phyloP scores from a whole-genome alignment of 176 grass and related monocot genomes.

The Carex littledalei region DNA sequence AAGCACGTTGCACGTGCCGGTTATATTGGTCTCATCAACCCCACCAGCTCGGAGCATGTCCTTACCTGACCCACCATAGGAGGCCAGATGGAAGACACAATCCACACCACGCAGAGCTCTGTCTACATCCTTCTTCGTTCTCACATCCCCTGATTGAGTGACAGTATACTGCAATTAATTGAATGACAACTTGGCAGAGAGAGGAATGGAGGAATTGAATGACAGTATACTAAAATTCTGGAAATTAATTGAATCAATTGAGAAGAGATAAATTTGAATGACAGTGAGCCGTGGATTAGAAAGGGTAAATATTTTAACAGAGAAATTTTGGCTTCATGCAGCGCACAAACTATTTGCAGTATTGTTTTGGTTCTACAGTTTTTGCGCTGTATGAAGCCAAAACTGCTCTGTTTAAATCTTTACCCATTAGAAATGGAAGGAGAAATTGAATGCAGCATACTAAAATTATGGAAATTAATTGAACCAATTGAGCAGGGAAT shows the following conservation, averaged over 20 bases:
- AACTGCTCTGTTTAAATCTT: no score
- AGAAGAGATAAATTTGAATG: no score
- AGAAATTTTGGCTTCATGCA: no score
- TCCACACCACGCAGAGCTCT: conserved; percentile 39
- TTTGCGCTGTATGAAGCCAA: no score
- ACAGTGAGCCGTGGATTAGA: no score
- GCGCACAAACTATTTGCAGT: no score
- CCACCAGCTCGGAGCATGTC: conserved; percentile 66
- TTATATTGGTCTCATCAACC: conserved; percentile 57
- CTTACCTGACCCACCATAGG: conserved; percentile 84
- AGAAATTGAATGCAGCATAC: background rate
- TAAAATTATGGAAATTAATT: background rate
- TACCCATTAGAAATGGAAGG: no score
- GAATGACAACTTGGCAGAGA: background rate
- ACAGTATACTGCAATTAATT: background rate
- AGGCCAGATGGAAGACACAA: conserved; percentile 83
- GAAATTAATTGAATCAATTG: background rate
- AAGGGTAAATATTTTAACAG: no score
- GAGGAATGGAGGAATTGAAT: background rate
- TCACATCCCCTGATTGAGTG: conserved; percentile 52
- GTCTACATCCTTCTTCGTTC: conserved; percentile 53
- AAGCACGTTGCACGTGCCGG: conserved; percentile 61
- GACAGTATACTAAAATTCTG: background rate
- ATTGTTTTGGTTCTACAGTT: no score
- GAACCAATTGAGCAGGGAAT: background rate